A percentile compares a stretch with the other conserved stretches of the same genome.
Conservation (phyloP, 345 rosid species). For the Psidium friedrichsthalianum region DNA sequence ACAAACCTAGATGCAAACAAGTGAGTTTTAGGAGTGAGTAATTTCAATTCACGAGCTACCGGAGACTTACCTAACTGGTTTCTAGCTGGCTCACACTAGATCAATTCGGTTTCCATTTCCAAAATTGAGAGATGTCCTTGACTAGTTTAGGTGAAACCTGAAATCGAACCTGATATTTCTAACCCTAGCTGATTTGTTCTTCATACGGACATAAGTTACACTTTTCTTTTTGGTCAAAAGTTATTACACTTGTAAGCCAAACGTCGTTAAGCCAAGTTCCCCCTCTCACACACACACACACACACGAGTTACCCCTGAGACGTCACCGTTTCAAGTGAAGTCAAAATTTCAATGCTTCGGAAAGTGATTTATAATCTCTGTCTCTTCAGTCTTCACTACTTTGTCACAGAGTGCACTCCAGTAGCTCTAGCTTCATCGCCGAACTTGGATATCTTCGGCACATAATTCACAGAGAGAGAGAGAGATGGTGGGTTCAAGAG, state of each 20-base stretch:
- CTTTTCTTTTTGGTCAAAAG: neutral
- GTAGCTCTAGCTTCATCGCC: neutral
- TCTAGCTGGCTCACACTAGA: accelerated
- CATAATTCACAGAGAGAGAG: neutral
- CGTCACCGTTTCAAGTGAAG: neutral
- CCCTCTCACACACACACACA: neutral
- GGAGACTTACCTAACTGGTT: accelerated
- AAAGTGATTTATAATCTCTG: neutral
- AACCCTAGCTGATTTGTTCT: neutral
- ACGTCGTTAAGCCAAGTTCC: neutral
- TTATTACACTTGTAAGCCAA: neutral
- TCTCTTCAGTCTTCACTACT: neutral
- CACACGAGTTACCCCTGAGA: neutral
- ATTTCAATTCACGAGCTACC: neutral
- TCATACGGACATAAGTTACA: neutral
- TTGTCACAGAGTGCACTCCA: neutral
- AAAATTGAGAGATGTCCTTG: accelerated
- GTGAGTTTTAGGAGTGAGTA: neutral
- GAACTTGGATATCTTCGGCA: neutral
- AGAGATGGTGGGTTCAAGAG: neutral
- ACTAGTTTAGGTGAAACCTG: accelerated
- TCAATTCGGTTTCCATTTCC: neutral
- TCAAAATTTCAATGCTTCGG: neutral
- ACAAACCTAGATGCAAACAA: neutral
- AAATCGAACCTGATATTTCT: neutral